Conservation (phyloP, 2,329 filamentous ascomycete genomes). For the Dactylellina haptotyla region DNA sequence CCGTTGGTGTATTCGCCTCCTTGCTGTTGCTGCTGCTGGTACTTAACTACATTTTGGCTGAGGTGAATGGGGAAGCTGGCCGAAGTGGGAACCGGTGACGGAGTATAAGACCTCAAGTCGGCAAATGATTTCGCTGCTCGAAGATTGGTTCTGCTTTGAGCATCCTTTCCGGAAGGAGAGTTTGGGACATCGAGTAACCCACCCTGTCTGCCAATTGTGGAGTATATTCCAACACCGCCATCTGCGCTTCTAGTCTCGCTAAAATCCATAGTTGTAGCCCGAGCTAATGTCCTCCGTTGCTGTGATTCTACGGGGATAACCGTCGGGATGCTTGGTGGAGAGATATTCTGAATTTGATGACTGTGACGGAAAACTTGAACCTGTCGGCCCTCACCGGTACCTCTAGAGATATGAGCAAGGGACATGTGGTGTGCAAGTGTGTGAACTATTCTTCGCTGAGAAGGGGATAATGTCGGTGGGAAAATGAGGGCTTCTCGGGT, state of each 20-base stretch:
- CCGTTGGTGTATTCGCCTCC: constrained; percentile 70
- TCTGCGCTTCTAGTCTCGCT: constrained; percentile 79
- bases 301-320: constrained; percentile 78
- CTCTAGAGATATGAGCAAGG: constrained; percentile 88
- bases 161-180: constrained; percentile 70
- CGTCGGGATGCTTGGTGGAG: constrained; percentile 68
- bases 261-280: constrained; percentile 97
- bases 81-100: constrained; percentile 88
- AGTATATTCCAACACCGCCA: constrained; percentile 74
- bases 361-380: constrained; percentile 77
- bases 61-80: constrained; percentile 82
- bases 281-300: constrained; percentile 80
- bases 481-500: constrained; percentile 84
- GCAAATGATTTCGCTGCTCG: constrained; percentile 96
- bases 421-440: constrained; percentile 95
- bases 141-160: constrained; percentile 78
- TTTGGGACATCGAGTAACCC: constrained; percentile 87
- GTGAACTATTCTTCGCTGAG: constrained; percentile 89
- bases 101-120: constrained; percentile 92
- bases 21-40: constrained; percentile 64
- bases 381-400: constrained; percentile 85
- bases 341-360: constrained; percentile 60
- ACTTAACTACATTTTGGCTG: constrained; percentile 71
- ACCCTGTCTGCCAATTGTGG: constrained; percentile 80
- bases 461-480: constrained; percentile 79